Percentiles rank a stretch among this genome's conserved stretches.
Evolutionary conservation across 2,329 filamentous ascomycete genomes (phyloP).

Genomic region (Thelonectria discophora): DNA sequence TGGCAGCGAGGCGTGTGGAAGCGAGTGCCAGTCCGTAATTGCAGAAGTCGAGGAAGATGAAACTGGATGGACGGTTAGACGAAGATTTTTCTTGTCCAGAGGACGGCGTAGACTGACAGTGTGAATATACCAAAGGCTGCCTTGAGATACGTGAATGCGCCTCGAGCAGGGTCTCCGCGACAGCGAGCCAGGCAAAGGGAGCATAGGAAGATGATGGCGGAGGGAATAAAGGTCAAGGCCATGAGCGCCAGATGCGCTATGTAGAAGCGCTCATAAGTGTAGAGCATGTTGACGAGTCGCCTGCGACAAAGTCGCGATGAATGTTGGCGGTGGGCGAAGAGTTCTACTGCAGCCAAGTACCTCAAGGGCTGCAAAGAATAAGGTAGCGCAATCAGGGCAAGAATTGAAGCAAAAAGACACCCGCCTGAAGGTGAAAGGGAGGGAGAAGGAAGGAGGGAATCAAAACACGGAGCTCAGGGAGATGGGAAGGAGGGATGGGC

Average conservation of each 20-base stretch:
- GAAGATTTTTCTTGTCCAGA: background rate
- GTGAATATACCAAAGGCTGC: conserved; percentile 36
- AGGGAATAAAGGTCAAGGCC: conserved; percentile 27
- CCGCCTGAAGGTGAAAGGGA: background rate
- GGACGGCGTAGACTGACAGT: conserved; percentile 32
- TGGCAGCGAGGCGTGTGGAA: background rate
- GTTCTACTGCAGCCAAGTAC: too few relatives aligned
- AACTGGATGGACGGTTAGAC: conserved; percentile 24
- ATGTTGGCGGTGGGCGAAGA: background rate
- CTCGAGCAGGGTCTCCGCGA: conserved; percentile 37
- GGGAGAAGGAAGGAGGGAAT: background rate
- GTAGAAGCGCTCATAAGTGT: conserved; percentile 1
- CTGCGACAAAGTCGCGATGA: background rate
- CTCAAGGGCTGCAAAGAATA: background rate
- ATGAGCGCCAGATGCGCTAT: conserved; percentile 31
- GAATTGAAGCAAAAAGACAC: background rate
- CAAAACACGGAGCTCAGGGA: background rate
- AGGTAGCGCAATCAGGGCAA: background rate
- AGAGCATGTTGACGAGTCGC: conserved; percentile 8
- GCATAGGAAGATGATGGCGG: conserved; percentile 34
- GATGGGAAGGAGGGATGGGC: conserved; percentile 17
- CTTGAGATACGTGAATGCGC: conserved; percentile 39
- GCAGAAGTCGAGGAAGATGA: conserved; percentile 31
- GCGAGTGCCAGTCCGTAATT: conserved; percentile 25
- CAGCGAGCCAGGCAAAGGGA: conserved; percentile 35